These are phyloP conservation scores for Hypoxylon perforatum DNA, from an alignment of 495 filamentous ascomycete genomes.

Conservation along the genomic window DNA sequence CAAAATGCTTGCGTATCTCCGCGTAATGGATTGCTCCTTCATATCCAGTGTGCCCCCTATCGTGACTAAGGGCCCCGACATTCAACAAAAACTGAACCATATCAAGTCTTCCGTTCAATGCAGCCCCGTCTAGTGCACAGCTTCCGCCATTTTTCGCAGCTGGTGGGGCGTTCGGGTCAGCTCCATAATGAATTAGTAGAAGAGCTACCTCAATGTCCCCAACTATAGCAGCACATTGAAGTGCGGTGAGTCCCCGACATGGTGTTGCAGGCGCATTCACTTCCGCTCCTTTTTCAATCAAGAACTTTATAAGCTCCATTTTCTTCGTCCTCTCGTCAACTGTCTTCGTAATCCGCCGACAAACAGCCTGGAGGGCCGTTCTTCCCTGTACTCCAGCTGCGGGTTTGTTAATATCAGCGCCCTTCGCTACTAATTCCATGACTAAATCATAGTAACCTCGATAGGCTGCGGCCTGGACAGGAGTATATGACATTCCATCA, in stretches of 20 bases:
- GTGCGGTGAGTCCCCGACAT: slow-evolving; percentile 1
- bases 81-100: slow-evolving; percentile 29
- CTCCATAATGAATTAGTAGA: slow-evolving; percentile 35
- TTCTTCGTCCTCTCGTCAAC: neutral
- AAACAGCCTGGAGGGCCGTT: slow-evolving; percentile 29
- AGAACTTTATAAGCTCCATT: slow-evolving; percentile 7
- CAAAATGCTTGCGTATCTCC: neutral
- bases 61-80: slow-evolving; percentile 21
- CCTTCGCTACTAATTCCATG: slow-evolving; percentile 26
- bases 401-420: slow-evolving; percentile 30
- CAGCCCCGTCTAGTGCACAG: slow-evolving; percentile 16
- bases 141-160: neutral
- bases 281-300: slow-evolving; percentile 24
- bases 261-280: slow-evolving; percentile 17
- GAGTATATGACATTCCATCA: neutral
- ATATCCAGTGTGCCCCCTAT: slow-evolving; percentile 25
- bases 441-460: slow-evolving; percentile 21
- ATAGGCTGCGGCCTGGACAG: slow-evolving; percentile 24
- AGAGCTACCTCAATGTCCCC: slow-evolving; percentile 23
- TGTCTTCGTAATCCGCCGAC: neutral
- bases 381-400: neutral
- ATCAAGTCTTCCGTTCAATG: slow-evolving; percentile 20
- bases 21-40: slow-evolving; percentile 25
- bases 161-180: slow-evolving; percentile 25
- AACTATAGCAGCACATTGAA: neutral